Conservation (phyloP, 148 eudicot species). For the Nepenthes mirabilis region DNA sequence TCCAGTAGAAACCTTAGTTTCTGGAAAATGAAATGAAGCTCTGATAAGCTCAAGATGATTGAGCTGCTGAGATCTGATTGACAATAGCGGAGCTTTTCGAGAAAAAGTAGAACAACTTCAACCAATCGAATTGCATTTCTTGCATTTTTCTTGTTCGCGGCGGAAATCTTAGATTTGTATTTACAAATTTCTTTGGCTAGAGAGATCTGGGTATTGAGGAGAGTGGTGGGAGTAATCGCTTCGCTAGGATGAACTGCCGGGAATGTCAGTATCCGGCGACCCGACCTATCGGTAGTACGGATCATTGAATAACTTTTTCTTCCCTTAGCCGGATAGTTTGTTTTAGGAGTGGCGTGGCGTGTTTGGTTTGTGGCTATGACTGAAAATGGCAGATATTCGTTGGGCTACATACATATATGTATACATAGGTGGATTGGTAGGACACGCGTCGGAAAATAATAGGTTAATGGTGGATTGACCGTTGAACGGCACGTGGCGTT, state of each 20-base stretch:
- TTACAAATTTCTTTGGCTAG: conserved; percentile 26
- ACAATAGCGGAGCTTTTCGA: conserved; percentile 31
- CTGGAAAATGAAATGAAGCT: conserved; percentile 58
- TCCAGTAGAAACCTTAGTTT: conserved; percentile 35
- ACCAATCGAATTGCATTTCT: conserved; percentile 30
- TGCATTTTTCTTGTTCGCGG: conserved; percentile 32
- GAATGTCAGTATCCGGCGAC: conserved; percentile 64
- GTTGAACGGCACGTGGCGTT: background rate
- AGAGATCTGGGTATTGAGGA: conserved; percentile 34
- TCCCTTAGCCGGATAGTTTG: background rate
- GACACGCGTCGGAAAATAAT: conserved; percentile 17
- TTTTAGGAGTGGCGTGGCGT: background rate
- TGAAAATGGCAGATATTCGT: background rate
- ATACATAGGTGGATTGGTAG: background rate
- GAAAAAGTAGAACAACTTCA: conserved; percentile 25
- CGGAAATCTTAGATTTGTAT: conserved; percentile 19
- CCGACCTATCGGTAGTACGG: conserved; percentile 13
- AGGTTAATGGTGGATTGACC: background rate
- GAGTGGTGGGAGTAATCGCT: conserved; percentile 26
- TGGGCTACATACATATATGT: background rate
- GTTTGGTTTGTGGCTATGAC: conserved; percentile 1
- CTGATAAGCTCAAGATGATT: conserved; percentile 22
- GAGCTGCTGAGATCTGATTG: conserved; percentile 1
- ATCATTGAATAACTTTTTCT: conserved; percentile 22
- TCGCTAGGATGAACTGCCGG: conserved; percentile 43